Percentiles rank a stretch among this genome's conserved stretches.
These are phyloP conservation scores for Potentilla sterilis DNA, from an alignment of 306 rosid species.

Conservation along the genomic window DNA sequence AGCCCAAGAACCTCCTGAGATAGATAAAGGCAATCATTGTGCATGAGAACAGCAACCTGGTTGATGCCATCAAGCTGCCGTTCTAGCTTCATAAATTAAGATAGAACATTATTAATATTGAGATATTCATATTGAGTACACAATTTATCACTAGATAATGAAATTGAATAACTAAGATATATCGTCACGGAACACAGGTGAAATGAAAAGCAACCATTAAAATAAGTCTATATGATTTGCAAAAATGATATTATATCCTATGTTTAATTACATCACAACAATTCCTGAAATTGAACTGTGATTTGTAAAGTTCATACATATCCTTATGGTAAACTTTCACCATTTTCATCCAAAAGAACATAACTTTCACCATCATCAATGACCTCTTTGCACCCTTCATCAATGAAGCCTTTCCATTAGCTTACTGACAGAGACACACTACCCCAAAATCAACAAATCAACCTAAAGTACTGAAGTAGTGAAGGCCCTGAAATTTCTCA, in stretches of 20 bases:
- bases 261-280: not conserved
- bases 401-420: not conserved
- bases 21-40: constrained; percentile 85
- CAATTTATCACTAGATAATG: not conserved
- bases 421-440: not conserved
- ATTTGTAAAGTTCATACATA: not conserved
- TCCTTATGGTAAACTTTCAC: not conserved
- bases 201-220: not conserved
- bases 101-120: constrained; percentile 33
- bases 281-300: not conserved
- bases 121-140: constrained; percentile 6
- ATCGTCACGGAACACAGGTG: not conserved
- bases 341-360: not conserved
- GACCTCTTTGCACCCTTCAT: not conserved
- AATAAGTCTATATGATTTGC: not conserved
- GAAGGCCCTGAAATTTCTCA: not conserved
- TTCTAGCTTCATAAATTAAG: constrained; percentile 87
- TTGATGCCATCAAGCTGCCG: constrained; percentile 88
- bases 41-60: constrained; percentile 83
- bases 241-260: not conserved
- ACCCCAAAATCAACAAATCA: not conserved
- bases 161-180: not conserved
- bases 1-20: constrained; percentile 90
- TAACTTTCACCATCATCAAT: not conserved
- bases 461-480: not conserved